phyloP scores from a whole-genome alignment of 495 filamentous ascomycete genomes.

The Bombardia bombarda region DNA sequence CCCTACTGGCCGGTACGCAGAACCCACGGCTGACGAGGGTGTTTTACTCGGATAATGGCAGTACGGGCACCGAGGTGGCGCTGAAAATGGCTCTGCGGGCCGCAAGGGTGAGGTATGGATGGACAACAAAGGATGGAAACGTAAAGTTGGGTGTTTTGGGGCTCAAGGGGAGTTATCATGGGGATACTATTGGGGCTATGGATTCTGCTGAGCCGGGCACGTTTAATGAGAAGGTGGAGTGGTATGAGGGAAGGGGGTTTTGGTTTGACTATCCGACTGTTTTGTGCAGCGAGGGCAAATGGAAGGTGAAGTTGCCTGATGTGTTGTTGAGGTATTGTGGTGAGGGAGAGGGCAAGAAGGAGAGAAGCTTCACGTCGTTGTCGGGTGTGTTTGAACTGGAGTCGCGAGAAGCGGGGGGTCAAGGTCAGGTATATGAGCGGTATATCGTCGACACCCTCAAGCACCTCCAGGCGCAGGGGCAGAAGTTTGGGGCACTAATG shows the following conservation, averaged over 20 bases:
- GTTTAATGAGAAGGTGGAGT: conserved; percentile 69
- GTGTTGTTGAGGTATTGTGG: too few relatives aligned
- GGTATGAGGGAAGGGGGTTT: conserved; percentile 65
- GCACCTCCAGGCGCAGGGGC: conserved; percentile 41
- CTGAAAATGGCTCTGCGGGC: conserved; percentile 72
- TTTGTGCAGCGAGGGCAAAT: conserved; percentile 52
- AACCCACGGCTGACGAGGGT: conserved; percentile 57
- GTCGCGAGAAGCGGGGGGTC: too few relatives aligned
- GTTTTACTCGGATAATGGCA: conserved; percentile 75
- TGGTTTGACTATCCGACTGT: conserved; percentile 72
- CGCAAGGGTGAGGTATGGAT: conserved; percentile 53
- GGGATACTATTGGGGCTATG: conserved; percentile 78
- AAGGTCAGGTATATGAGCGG: conserved; percentile 48
- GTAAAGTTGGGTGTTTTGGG: conserved; percentile 54
- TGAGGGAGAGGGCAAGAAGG: too few relatives aligned
- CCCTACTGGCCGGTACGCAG: conserved; percentile 43
- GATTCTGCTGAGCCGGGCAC: conserved; percentile 64
- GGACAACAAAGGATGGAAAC: conserved; percentile 45
- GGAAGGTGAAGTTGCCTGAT: too few relatives aligned
- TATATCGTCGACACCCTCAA: conserved; percentile 50
- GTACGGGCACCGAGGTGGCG: conserved; percentile 71
- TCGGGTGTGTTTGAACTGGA: too few relatives aligned
- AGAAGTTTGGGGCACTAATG: conserved; percentile 64
- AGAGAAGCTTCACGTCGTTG: too few relatives aligned
- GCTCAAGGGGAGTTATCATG: conserved; percentile 69